phyloP scores from a whole-genome alignment of 257 asterid genomes.

The Nicotiana benthamiana region DNA sequence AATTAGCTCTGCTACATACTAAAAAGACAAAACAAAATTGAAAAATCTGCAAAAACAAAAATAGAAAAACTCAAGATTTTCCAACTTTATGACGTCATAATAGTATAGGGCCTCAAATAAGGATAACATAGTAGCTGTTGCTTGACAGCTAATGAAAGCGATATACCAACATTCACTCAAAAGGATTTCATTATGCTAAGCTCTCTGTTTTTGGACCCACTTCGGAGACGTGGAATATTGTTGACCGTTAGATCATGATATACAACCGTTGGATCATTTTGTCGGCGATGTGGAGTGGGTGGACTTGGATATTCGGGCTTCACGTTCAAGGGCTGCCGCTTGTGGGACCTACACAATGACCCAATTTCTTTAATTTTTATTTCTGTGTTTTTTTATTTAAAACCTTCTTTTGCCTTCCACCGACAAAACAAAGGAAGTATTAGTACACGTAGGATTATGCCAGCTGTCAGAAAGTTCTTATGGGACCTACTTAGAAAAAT shows the following conservation, averaged over 20 bases:
- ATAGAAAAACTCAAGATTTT: background rate
- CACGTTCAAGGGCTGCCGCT: background rate
- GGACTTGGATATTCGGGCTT: background rate
- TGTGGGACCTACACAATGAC: background rate
- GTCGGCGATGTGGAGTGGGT: constrained; percentile 24
- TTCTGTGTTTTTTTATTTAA: background rate
- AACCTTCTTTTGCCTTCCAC: background rate
- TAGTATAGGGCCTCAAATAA: background rate
- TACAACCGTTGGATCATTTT: constrained; percentile 21
- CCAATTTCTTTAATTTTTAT: background rate
- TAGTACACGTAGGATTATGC: background rate
- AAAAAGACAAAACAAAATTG: background rate
- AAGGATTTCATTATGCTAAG: constrained; percentile 13
- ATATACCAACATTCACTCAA: constrained; percentile 24
- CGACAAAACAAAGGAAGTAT: background rate
- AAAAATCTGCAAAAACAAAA: background rate
- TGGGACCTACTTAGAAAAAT: background rate
- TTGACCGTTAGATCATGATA: no score
- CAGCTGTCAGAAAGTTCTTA: background rate
- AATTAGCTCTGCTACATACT: background rate
- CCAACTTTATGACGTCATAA: background rate
- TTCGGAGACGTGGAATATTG: constrained; percentile 20
- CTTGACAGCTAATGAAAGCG: constrained; percentile 33
- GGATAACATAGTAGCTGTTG: background rate
- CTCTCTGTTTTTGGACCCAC: constrained; percentile 17